Percentiles rank a stretch among this genome's conserved stretches.
Evolutionary conservation across 345 rosid species (phyloP).

Genomic region (Streptanthus diversifolius): DNA sequence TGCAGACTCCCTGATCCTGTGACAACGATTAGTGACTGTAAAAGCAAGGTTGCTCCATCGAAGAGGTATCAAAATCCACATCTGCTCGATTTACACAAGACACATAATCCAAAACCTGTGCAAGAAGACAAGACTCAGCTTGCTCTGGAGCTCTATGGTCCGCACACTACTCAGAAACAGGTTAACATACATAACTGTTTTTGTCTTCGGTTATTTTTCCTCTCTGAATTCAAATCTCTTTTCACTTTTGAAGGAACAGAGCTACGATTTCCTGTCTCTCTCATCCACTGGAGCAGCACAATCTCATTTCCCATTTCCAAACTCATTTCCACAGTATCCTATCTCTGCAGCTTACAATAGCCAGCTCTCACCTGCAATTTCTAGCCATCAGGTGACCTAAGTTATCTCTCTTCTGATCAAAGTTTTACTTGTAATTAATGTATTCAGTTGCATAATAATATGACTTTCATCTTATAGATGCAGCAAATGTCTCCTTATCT

Average conservation of each 20-base stretch:
- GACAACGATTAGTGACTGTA: conserved; percentile 4
- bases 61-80: conserved; percentile 11
- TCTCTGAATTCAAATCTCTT: conserved; percentile 16
- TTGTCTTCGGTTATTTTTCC: background rate
- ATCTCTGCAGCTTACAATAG: conserved; percentile 38
- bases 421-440: background rate
- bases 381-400: conserved; percentile 52
- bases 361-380: conserved; percentile 43
- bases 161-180: conserved; percentile 40
- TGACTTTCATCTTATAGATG: conserved; percentile 35
- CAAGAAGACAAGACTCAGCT: conserved; percentile 16
- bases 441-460: background rate
- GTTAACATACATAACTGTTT: conserved; percentile 35
- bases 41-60: background rate
- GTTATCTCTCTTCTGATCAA: background rate
- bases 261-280: conserved; percentile 61
- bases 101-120: conserved; percentile 14
- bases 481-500: conserved; percentile 43
- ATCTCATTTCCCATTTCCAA: conserved; percentile 39
- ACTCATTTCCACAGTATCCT: conserved; percentile 38
- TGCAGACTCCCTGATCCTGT: conserved; percentile 30
- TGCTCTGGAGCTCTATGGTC: conserved; percentile 15
- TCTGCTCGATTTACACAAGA: conserved; percentile 22
- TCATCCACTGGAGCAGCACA: conserved; percentile 39
- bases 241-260: conserved; percentile 38